These are phyloP conservation scores for Hirschioporus abietinus DNA, from an alignment of 768 basidiomycete species.

Conservation along the genomic window DNA sequence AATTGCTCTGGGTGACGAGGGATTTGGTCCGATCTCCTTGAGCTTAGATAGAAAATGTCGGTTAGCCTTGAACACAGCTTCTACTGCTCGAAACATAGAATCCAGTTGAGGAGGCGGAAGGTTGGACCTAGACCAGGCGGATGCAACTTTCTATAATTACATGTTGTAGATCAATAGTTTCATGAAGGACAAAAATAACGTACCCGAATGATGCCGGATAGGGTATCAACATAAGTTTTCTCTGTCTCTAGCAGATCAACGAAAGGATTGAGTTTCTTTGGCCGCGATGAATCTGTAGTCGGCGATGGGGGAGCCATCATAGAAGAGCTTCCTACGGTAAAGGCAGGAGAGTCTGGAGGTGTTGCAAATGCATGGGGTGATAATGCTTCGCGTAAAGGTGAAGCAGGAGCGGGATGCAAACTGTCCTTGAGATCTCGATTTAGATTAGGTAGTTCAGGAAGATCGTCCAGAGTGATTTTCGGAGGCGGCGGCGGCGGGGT, in stretches of 20 bases:
- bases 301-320: slow-evolving; percentile 12
- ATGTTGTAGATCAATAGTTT: slow-evolving; percentile 14
- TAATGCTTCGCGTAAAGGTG: slow-evolving; percentile 14
- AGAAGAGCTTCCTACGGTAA: slow-evolving; percentile 20
- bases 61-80: slow-evolving; percentile 90
- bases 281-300: slow-evolving; percentile 28
- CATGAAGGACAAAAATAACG: slow-evolving; percentile 25
- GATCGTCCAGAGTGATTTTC: slow-evolving; percentile 16
- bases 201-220: slow-evolving; percentile 89
- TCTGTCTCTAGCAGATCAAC: slow-evolving; percentile 93
- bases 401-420: slow-evolving; percentile 3
- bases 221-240: slow-evolving; percentile 83
- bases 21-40: slow-evolving; percentile 89
- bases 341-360: slow-evolving; percentile 24
- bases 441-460: slow-evolving; percentile 14
- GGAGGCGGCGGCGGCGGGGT: slow-evolving; percentile 20
- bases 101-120: slow-evolving; percentile 91
- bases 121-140: slow-evolving; percentile 95
- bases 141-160: slow-evolving; percentile 78
- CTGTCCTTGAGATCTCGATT: slow-evolving; percentile 11
- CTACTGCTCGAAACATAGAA: slow-evolving; percentile 89
- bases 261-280: slow-evolving; percentile 75
- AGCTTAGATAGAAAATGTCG: slow-evolving; percentile 75
- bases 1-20: slow-evolving; percentile 87
- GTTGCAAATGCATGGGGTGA: slow-evolving; percentile 17